Conservation (phyloP, 2,329 filamentous ascomycete genomes). For the Shiraia sp. region DNA sequence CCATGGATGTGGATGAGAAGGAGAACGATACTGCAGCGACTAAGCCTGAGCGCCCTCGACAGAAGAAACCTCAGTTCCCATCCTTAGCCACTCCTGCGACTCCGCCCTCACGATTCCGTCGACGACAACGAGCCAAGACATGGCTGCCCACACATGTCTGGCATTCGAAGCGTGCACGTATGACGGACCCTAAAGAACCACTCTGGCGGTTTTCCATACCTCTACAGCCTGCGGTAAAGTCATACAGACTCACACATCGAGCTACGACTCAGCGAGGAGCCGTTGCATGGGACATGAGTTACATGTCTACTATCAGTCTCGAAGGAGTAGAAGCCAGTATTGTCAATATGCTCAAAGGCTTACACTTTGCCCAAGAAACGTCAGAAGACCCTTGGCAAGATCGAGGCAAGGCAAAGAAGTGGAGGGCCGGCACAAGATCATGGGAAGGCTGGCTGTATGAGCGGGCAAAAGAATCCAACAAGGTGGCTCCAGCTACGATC, state of each 20-base stretch:
- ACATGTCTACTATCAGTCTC: conserved; percentile 83
- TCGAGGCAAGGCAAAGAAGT: conserved; percentile 64
- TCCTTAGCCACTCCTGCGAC: conserved; percentile 66
- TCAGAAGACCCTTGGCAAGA: conserved; percentile 59
- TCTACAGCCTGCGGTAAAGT: conserved; percentile 84
- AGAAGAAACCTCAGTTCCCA: conserved; percentile 69
- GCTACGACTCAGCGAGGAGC: conserved; percentile 75
- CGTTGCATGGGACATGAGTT: conserved; percentile 91
- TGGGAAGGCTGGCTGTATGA: conserved; percentile 64
- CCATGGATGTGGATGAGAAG: conserved; percentile 19
- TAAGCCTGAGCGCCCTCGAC: conserved; percentile 15
- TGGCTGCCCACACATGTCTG: conserved; percentile 95
- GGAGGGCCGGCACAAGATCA: conserved; percentile 65
- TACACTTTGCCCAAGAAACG: conserved; percentile 61
- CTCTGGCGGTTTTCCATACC: conserved; percentile 92
- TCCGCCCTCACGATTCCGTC: conserved; percentile 74
- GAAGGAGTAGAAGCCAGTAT: conserved; percentile 69
- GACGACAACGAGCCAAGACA: conserved; percentile 84
- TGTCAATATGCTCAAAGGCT: conserved; percentile 64
- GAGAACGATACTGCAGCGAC: conserved; percentile 7
- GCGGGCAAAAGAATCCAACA: conserved; percentile 52
- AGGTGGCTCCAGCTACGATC: conserved; percentile 72
- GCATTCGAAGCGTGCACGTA: conserved; percentile 88
- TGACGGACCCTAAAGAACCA: conserved; percentile 77
- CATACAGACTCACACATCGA: conserved; percentile 84